phyloP scores from a whole-genome alignment of 371 early-diverging fungal genomes.

The Choanephora cucurbitarum region DNA sequence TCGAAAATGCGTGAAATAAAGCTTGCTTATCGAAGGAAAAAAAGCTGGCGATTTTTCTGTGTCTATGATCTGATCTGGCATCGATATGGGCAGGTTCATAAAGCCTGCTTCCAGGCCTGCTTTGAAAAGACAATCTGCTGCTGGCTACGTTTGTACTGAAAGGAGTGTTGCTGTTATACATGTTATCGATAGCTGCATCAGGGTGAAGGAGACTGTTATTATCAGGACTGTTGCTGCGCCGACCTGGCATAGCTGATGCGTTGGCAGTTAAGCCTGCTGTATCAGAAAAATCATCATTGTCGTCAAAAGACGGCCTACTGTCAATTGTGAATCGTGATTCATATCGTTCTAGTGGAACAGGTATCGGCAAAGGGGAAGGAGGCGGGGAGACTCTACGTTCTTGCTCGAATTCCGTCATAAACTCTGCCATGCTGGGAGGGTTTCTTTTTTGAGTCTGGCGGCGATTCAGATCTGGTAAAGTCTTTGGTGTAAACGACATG shows the following conservation, averaged over 20 bases:
- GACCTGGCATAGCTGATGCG: slow-evolving; percentile 23
- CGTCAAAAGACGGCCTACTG: slow-evolving; percentile 13
- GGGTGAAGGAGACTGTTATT: slow-evolving; percentile 1
- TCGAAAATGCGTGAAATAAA: slow-evolving; percentile 10
- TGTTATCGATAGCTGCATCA: slow-evolving; percentile 1
- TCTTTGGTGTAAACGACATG: slow-evolving; percentile 19
- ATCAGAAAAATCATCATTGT: slow-evolving; percentile 39
- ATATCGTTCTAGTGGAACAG: neutral
- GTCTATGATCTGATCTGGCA: slow-evolving; percentile 21
- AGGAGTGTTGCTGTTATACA: neutral
- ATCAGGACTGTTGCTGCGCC: neutral
- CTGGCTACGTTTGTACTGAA: neutral
- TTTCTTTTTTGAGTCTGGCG: slow-evolving; percentile 23
- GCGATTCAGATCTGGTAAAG: slow-evolving; percentile 7
- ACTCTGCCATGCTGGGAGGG: slow-evolving; percentile 15
- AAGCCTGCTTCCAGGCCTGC: slow-evolving; percentile 6
- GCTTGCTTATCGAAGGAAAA: slow-evolving; percentile 10
- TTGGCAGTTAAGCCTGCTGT: slow-evolving; percentile 43
- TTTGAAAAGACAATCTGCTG: slow-evolving; percentile 11
- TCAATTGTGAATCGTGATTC: neutral
- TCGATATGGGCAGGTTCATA: slow-evolving; percentile 30
- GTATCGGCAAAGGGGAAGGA: neutral
- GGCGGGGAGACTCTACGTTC: slow-evolving; percentile 17
- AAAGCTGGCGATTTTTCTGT: slow-evolving; percentile 9
- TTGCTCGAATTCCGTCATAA: slow-evolving; percentile 30